Base-by-base conservation (phyloP, 768 basidiomycete genomes). In the Lactarius hengduanensis region DNA sequence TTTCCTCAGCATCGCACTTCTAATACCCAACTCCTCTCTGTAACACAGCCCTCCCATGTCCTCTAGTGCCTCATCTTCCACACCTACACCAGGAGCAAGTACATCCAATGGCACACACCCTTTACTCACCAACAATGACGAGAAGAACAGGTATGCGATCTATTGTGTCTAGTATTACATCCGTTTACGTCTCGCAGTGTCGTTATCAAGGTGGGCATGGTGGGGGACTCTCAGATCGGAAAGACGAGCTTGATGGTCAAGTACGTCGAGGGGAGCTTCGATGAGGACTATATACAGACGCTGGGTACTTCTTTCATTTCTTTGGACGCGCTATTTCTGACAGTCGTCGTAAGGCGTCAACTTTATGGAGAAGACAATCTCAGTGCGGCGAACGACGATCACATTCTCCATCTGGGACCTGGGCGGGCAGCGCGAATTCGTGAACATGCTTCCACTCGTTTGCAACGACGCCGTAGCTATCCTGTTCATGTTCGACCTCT, bases 331-430 rank as follows among this genome's bases (percentile, higher is more conserved):
- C 62, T 43, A 59, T 41, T 59, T 26, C 4, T 56, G 57, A 61
- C 15, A 58, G 43, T 55, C 18, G 67, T 73, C 66, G 53, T 26
- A 32, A 66, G 93, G 96, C 82, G 95, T 98, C 81, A 98, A 98
- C 79, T 98, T 98, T 78, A 98, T 98, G 97, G 96, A 99, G 82
- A 99, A 99, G 83, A 97, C 96, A 18, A 98, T 99, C 73, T 91
- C 92, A 63, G 96, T 99, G 71, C 89, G 97, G 72, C 90, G 96
- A 77, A 98, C 97, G 65, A 97, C 96, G 63, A 98, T 99, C 78
- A 98, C 96, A 3, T 98, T 99, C 81, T 98, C 96, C 70, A 97
- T 98, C 78, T 99, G 97, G 96, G 95, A 97, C 82, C 81, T 97
- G 64, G 95, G 95, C 70, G 95, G 94, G 57, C 96, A 99, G 77